Percentiles rank a stretch among this genome's conserved stretches.
phyloP scores from a whole-genome alignment of 202 grass and related monocot species.

The Zizania palustris region DNA sequence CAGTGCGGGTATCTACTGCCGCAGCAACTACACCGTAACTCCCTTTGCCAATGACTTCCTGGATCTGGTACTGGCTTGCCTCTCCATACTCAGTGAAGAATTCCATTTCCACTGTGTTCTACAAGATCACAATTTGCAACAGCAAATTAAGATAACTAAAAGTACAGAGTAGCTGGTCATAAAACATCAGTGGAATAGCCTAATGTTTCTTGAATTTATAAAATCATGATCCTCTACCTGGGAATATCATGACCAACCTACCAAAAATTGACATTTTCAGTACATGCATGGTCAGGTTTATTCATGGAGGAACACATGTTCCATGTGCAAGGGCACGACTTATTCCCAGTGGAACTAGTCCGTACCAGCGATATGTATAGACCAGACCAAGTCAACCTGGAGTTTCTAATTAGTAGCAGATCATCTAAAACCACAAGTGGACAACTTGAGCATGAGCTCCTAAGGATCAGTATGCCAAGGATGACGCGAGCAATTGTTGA shows the following conservation, averaged over 20 bases:
- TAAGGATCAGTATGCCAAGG: slow-evolving; percentile 19
- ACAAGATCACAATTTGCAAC: slow-evolving; percentile 32
- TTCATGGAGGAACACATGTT: slow-evolving; percentile 15
- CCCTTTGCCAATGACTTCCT: slow-evolving; percentile 93
- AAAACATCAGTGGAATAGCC: slow-evolving; percentile 12
- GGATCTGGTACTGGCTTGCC: slow-evolving; percentile 90
- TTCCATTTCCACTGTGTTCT: slow-evolving; percentile 79
- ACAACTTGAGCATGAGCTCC: slow-evolving; percentile 29
- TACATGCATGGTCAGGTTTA: slow-evolving; percentile 18
- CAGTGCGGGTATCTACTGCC: slow-evolving; percentile 83
- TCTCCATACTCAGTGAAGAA: slow-evolving; percentile 98
- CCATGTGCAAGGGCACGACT: slow-evolving; percentile 21
- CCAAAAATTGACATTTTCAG: slow-evolving; percentile 35
- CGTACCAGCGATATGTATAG: not conserved
- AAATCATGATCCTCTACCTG: slow-evolving; percentile 20
- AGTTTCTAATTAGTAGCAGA: slow-evolving; percentile 3
- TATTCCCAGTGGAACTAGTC: slow-evolving; percentile 25
- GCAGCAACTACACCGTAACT: slow-evolving; percentile 95
- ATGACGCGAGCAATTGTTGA: slow-evolving; percentile 9
- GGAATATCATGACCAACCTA: slow-evolving; percentile 28
- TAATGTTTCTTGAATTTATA: slow-evolving; percentile 31
- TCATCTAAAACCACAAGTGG: slow-evolving; percentile 26
- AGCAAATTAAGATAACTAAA: slow-evolving; percentile 26
- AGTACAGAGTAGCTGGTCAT: slow-evolving; percentile 24
- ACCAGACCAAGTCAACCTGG: slow-evolving; percentile 46